Evolutionary conservation across 2,329 filamentous ascomycete species (phyloP), one percentile per base, ranked within the genome.

Genomic region (Fusarium musae): DNA sequence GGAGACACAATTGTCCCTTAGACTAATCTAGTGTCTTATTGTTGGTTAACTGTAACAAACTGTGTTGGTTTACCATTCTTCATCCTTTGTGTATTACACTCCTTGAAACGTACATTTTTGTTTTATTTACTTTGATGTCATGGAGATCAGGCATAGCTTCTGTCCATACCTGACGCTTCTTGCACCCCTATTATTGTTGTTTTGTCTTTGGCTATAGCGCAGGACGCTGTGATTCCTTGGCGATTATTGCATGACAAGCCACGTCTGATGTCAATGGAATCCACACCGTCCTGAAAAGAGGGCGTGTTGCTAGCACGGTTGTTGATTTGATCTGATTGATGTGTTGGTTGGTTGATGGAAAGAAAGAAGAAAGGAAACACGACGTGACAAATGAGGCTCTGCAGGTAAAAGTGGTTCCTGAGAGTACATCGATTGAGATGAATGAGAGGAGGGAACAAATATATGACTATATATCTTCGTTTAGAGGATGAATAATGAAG

Each of bases 11-110:
- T 50, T 59, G 59, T 44, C 53, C 32, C 52, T 52, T 66, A 54
- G 63, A 69, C 53, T 69, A 69, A 69, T 72, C 37, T 53, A 59
- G 61, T 57, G 52, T 52, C 53, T 58, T 43, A 34, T 43, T 59
- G 63, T 53, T 72, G 56, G 59, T 39, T 62, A 52, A 43, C 43
- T 63, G 23, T 49, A 56, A 58, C 43, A 42, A 43, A 43, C 44
- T 69, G 54, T 53, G 32, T 62, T 58, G 54, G 46, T 64, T 65
- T 53, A 43, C 56, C 42, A 36, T 46, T 26, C 36, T 42, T 26
- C 34, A 42, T 30, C 44, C 39, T 36, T 46, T 43, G 28, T 40
- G 26, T 44, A 53, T 44, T 58, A 26, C 28, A 46, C 54, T 44
- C 36, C 53, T 46, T 42, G 43, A 39, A 53, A 65, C 23, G 30